phyloP scores from a whole-genome alignment of 495 filamentous ascomycete species.

The Penicillium fimorum region DNA sequence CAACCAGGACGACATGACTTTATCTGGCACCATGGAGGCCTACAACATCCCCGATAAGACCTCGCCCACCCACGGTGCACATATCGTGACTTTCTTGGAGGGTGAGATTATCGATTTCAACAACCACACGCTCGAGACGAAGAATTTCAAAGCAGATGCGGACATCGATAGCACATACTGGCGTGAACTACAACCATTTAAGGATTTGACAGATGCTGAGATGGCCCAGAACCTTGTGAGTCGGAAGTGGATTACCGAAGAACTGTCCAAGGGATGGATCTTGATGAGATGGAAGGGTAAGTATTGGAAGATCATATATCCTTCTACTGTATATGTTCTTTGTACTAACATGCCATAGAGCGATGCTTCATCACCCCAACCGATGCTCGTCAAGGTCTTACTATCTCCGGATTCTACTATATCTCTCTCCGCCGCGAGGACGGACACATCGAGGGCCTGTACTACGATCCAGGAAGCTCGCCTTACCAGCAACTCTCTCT shows the following conservation, averaged over 20 bases:
- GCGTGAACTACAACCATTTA: conserved; percentile 68
- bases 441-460: conserved; percentile 66
- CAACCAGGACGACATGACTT: conserved; percentile 60
- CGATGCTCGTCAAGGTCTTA: conserved; percentile 58
- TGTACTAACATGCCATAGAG: conserved; percentile 41
- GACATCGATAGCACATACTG: conserved; percentile 68
- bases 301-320: conserved; percentile 14
- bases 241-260: conserved; percentile 52
- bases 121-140: conserved; percentile 64
- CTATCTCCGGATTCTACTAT: conserved; percentile 77
- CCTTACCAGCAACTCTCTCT: conserved; percentile 69
- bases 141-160: conserved; percentile 60
- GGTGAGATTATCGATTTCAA: conserved; percentile 77
- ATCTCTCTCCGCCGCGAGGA: conserved; percentile 59
- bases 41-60: conserved; percentile 67
- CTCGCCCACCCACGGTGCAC: conserved; percentile 53
- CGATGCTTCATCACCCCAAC: conserved; percentile 69
- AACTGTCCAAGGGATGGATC: conserved; percentile 60
- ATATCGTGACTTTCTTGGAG: conserved; percentile 72
- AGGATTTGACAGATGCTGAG: conserved; percentile 54
- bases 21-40: conserved; percentile 77
- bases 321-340: background rate
- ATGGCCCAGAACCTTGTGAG: conserved; percentile 59
- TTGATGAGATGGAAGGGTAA: conserved; percentile 78
- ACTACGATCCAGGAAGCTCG: conserved; percentile 69